Evolutionary conservation across 768 basidiomycete species (phyloP), one percentile per base, ranked within the genome.

Genomic region (Tricholoma bakamatsutake): DNA sequence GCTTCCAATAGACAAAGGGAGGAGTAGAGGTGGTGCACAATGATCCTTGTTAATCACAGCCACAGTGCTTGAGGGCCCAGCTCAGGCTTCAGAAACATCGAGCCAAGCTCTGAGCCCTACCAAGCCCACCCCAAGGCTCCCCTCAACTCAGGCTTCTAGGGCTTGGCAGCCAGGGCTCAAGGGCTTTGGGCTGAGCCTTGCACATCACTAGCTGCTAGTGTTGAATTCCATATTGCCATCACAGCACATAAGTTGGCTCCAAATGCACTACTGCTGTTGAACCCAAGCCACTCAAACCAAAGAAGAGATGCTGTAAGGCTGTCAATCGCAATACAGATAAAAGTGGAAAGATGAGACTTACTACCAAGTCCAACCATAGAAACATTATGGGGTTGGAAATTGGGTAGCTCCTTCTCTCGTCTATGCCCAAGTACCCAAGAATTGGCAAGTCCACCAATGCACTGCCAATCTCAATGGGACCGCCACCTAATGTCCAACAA

Each of bases 281-380:
- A 93, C n/a, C 88, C 90, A 54, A 87, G 71, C 84, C 85, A 91
- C 43, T 91, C 90, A 66, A 94, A 88, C 89, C 88, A 93, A 53
- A 93, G 83, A 59, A 93, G 80, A 62, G 85, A 88, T 7, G 89
- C 76, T 77, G 54, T 37, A 55, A 37, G 28, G 6, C 35, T 51
- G 33, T 57, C 34, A 40, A 50, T 17, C n/a, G 13, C 12, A 35
- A 10, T 46, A 48, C 24, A 21, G 12, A 13, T 18, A 27, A 12
- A 46, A 15, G 2, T 4, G 10, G 13, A 17, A 33, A 31, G 21
- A 31, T 52, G 18, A 46, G 12, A 70, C 76, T 58, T 55, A 75
- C 76, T 93, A 60, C 93, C 92, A 54, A 94, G 79, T 61, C 81
- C 81, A 62, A 94, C 88, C 67, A 89, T 74, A 31, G 88, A 84